Conservation (phyloP, 768 basidiomycete species). For the Naganishia vishniacii region DNA sequence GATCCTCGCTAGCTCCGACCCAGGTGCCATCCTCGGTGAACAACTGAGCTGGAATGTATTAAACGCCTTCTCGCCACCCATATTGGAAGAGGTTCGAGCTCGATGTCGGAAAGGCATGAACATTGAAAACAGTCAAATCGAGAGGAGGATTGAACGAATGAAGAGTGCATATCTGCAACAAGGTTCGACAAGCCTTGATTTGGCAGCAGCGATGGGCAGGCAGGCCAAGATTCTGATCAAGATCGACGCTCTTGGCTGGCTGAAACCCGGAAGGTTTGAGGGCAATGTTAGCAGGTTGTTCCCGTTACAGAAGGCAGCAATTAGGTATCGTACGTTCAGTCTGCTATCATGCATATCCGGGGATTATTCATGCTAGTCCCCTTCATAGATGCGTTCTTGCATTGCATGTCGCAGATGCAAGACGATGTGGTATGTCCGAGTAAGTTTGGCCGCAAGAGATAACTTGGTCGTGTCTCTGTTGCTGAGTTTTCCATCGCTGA, state of each 20-base stretch:
- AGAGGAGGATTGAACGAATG: background rate
- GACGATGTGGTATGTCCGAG: slow-evolving; percentile 1
- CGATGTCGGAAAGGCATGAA: slow-evolving; percentile 10
- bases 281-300: background rate
- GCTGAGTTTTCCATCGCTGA: background rate
- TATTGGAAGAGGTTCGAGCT: background rate
- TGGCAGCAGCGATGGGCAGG: background rate
- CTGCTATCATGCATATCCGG: too few relatives aligned
- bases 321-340: slow-evolving; percentile 1
- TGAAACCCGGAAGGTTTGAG: background rate
- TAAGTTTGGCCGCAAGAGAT: background rate
- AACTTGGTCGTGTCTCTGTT: background rate
- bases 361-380: too few relatives aligned
- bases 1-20: background rate
- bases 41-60: background rate
- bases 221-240: slow-evolving; percentile 1
- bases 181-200: background rate
- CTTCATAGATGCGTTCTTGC: background rate
- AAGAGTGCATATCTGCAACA: background rate
- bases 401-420: background rate
- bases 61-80: background rate
- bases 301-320: background rate
- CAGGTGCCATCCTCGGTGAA: background rate
- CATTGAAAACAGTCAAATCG: slow-evolving; percentile 9
- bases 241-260: background rate